phyloP scores from a whole-genome alignment of 257 asterid species.

The Capsicum rhomboideum region DNA sequence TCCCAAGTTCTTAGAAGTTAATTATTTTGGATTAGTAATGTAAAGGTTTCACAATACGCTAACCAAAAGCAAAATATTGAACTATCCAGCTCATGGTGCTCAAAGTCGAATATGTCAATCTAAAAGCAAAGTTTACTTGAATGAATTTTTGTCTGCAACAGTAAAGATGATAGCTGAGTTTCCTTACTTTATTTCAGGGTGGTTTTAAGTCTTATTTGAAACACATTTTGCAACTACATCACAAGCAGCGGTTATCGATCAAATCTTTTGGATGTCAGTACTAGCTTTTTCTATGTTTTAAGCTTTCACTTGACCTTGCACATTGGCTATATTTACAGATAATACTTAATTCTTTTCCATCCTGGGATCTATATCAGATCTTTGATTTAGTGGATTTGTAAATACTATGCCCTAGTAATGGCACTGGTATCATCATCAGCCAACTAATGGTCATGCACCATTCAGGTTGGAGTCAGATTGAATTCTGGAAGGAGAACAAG shows the following conservation, averaged over 20 bases:
- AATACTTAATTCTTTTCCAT: not conserved
- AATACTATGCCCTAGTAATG: not conserved
- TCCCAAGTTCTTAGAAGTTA: not conserved
- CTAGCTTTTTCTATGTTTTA: not conserved
- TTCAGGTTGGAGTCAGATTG: constrained; percentile 26
- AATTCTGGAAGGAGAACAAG: constrained; percentile 29
- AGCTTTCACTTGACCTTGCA: not conserved
- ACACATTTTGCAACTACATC: not conserved
- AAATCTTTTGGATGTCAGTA: not conserved
- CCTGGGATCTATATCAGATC: not conserved
- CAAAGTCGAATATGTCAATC: not conserved
- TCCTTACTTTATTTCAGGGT: not conserved
- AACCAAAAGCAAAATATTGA: not conserved
- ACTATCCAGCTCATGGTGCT: not conserved
- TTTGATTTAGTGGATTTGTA: not conserved
- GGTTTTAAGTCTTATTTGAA: not conserved
- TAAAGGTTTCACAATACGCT: not conserved
- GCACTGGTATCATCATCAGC: not conserved
- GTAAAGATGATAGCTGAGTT: not conserved
- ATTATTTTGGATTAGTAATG: not conserved
- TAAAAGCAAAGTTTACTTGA: not conserved
- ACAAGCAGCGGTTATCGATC: not conserved
- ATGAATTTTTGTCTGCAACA: not conserved
- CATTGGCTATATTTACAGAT: not conserved
- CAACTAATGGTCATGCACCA: not conserved